These are phyloP conservation scores for Blastobotrys robertii DNA, from an alignment of 805 yeast genomes.

Conservation along the genomic window DNA sequence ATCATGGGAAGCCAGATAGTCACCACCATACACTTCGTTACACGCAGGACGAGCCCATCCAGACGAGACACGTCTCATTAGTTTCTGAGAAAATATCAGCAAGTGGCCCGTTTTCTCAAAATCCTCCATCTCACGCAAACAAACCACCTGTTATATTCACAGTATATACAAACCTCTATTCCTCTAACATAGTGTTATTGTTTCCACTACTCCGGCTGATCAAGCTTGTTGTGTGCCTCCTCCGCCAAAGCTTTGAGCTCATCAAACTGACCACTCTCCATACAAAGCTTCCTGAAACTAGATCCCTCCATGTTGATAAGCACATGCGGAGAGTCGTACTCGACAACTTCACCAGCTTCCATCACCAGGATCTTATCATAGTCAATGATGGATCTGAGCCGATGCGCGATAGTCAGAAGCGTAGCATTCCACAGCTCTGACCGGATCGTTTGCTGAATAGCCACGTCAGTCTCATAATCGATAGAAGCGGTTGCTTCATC, in stretches of 20 bases:
- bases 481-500: slow-evolving; percentile 70
- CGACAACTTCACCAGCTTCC: slow-evolving; percentile 63
- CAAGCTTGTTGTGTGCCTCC: too few relatives aligned
- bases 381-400: slow-evolving; percentile 60
- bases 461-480: slow-evolving; percentile 75
- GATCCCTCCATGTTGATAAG: background rate
- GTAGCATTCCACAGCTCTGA: slow-evolving; percentile 63
- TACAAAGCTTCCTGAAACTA: background rate
- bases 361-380: slow-evolving; percentile 70
- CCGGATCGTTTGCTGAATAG: slow-evolving; percentile 60
- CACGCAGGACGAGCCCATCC: too few relatives aligned
- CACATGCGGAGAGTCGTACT: slow-evolving; percentile 55
- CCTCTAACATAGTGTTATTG: too few relatives aligned
- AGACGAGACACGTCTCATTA: too few relatives aligned
- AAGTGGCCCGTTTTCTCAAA: too few relatives aligned
- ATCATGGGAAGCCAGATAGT: too few relatives aligned
- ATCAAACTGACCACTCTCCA: background rate
- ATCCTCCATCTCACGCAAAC: too few relatives aligned
- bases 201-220: too few relatives aligned
- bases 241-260: background rate
- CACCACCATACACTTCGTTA: too few relatives aligned
- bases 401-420: slow-evolving; percentile 69
- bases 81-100: too few relatives aligned
- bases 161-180: too few relatives aligned
- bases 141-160: too few relatives aligned